Evolutionary conservation across 306 rosid genomes (phyloP).

Genomic region (Cucurbita pepo): DNA sequence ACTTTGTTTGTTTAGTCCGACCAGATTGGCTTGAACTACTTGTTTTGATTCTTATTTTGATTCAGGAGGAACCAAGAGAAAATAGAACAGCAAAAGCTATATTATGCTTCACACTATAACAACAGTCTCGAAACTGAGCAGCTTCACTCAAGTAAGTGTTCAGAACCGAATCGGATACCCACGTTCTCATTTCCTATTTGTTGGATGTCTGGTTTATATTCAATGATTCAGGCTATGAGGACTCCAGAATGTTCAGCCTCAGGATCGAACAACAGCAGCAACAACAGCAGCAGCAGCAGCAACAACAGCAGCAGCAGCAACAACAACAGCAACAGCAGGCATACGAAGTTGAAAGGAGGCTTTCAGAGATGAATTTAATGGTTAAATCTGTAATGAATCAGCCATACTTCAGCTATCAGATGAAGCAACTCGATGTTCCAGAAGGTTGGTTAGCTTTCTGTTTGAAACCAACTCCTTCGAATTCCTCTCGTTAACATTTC

Average conservation of each 20-base stretch:
- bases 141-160: constrained; percentile 36
- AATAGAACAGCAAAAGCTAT: constrained; percentile 17
- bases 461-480: too few relatives aligned
- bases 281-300: neutral
- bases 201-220: neutral
- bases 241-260: constrained; percentile 30
- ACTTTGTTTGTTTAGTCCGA: neutral
- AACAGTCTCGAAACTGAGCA: constrained; percentile 28
- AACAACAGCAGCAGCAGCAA: neutral
- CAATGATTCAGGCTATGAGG: constrained; percentile 17
- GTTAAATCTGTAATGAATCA: constrained; percentile 11
- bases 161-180: neutral
- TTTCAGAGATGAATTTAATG: constrained; percentile 26
- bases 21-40: neutral
- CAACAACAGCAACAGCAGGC: neutral
- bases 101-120: constrained; percentile 11
- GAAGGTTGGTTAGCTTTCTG: constrained; percentile 14
- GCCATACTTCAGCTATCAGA: constrained; percentile 23
- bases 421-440: constrained; percentile 22
- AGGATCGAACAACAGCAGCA: constrained; percentile 37
- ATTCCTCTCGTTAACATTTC: neutral
- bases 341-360: constrained; percentile 28
- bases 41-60: neutral
- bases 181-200: neutral
- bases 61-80: constrained; percentile 52